A percentile compares a stretch with the other conserved stretches of the same genome.
phyloP scores from a whole-genome alignment of 345 rosid genomes.

The Linum trigynum region DNA sequence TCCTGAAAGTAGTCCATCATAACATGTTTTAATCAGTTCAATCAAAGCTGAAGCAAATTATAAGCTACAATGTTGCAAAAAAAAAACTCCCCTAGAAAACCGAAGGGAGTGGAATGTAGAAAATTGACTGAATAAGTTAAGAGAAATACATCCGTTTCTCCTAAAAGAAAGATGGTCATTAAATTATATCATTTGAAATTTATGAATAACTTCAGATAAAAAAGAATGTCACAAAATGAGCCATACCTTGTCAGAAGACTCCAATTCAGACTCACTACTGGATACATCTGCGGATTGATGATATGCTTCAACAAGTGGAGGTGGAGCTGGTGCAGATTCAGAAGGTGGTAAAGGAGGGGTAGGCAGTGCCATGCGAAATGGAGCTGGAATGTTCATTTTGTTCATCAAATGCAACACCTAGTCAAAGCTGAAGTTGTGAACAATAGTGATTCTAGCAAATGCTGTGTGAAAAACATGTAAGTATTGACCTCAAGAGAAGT shows the following conservation, averaged over 20 bases:
- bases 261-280: slow-evolving; percentile 89
- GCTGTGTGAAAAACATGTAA: neutral
- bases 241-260: slow-evolving; percentile 71
- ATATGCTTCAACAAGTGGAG: slow-evolving; percentile 23
- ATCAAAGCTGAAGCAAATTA: neutral
- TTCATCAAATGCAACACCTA: slow-evolving; percentile 97
- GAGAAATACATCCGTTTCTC: too few species aligned
- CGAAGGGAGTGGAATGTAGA: neutral
- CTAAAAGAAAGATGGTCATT: neutral
- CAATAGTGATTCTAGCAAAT: neutral
- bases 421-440: slow-evolving; percentile 7
- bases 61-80: neutral
- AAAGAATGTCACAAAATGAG: neutral
- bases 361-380: slow-evolving; percentile 84
- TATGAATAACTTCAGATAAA: neutral
- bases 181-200: neutral
- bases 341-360: slow-evolving; percentile 83
- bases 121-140: neutral
- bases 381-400: slow-evolving; percentile 99
- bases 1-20: slow-evolving; percentile 27
- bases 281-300: slow-evolving; percentile 40
- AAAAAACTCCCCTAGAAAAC: too few species aligned
- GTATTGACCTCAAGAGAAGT: neutral
- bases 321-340: slow-evolving; percentile 35
- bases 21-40: neutral